phyloP scores from a whole-genome alignment of 2,329 filamentous ascomycete species.

The Aspergillus sclerotialis region DNA sequence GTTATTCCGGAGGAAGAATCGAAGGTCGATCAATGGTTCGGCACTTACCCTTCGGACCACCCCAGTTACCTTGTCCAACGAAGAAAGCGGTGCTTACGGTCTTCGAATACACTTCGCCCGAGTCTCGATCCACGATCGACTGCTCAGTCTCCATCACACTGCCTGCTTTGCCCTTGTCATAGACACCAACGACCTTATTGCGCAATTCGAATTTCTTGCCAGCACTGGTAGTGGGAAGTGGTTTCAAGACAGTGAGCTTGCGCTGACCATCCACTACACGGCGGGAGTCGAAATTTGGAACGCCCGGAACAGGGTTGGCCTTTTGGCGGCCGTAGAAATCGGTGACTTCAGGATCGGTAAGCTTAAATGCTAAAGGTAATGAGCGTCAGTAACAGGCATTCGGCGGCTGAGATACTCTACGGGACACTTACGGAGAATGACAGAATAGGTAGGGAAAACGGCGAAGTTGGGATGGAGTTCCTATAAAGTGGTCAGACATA shows the following conservation, averaged over 20 bases:
- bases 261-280: conserved; percentile 80
- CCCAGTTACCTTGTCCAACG: conserved; percentile 76
- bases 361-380: conserved; percentile 77
- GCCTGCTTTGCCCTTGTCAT: conserved; percentile 81
- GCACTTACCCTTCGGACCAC: conserved; percentile 70
- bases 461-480: conserved; percentile 82
- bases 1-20: conserved; percentile 2
- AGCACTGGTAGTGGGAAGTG: conserved; percentile 63
- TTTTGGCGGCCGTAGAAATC: conserved; percentile 74
- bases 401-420: no score
- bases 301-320: conserved; percentile 61
- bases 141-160: conserved; percentile 75
- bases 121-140: conserved; percentile 63
- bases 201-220: conserved; percentile 70
- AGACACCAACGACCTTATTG: conserved; percentile 73
- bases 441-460: conserved; percentile 82
- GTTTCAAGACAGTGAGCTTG: conserved; percentile 68
- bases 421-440: conserved; percentile 62
- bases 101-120: conserved; percentile 64
- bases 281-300: conserved; percentile 67
- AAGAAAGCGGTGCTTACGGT: conserved; percentile 68
- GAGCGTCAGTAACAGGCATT: no score
- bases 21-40: no score
- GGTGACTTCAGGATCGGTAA: conserved; percentile 65
- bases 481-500: conserved; percentile 37